Evolutionary conservation across 345 rosid species (phyloP).

Genomic region (Cardamine occulta): DNA sequence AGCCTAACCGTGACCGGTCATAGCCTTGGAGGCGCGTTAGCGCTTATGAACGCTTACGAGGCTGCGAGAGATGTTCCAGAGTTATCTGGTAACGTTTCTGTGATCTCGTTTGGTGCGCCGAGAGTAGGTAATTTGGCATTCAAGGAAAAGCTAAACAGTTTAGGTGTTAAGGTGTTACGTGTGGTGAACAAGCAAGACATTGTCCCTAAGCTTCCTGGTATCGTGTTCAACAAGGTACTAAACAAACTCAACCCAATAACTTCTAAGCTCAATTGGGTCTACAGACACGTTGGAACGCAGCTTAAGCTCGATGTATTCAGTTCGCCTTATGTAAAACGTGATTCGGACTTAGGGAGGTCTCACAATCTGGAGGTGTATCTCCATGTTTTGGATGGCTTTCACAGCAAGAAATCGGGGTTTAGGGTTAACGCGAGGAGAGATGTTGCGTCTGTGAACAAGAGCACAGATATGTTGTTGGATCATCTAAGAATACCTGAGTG

Average conservation of each 20-base stretch:
- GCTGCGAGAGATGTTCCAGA: conserved; percentile 51
- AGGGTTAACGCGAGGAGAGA: conserved; percentile 64
- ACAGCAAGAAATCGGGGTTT: conserved; percentile 49
- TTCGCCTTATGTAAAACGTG: conserved; percentile 58
- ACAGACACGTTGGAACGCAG: conserved; percentile 62
- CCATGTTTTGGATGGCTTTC: conserved; percentile 61
- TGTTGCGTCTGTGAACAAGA: conserved; percentile 63
- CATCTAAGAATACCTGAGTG: conserved; percentile 59
- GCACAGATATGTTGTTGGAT: conserved; percentile 56
- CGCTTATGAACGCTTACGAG: conserved; percentile 62
- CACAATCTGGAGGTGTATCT: conserved; percentile 67
- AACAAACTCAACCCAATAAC: conserved; percentile 50
- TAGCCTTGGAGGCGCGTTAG: conserved; percentile 68
- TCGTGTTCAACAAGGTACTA: conserved; percentile 52
- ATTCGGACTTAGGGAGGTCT: conserved; percentile 46
- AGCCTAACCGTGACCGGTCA: conserved; percentile 66
- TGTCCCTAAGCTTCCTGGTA: conserved; percentile 65
- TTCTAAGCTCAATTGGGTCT: conserved; percentile 55
- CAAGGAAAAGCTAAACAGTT: conserved; percentile 50
- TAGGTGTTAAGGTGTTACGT: conserved; percentile 60
- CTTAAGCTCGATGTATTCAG: conserved; percentile 50
- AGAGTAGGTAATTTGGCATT: conserved; percentile 70
- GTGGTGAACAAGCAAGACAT: conserved; percentile 63
- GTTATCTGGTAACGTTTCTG: conserved; percentile 49
- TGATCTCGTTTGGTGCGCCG: conserved; percentile 67